These are phyloP conservation scores for Termitomyces eurrhizus DNA, from an alignment of 768 basidiomycete species.

Conservation along the genomic window DNA sequence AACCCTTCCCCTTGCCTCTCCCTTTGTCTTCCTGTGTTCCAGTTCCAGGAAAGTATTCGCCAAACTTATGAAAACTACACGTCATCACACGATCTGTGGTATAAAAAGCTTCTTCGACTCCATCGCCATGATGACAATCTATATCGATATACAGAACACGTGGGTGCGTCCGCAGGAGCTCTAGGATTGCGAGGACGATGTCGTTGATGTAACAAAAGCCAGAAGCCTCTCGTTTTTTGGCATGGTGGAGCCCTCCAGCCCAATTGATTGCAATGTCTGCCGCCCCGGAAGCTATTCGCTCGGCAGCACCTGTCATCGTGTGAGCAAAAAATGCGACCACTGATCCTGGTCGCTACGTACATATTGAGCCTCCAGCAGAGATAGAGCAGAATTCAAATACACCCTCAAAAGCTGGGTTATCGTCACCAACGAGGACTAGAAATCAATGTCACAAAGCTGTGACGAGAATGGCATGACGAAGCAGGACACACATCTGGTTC, in stretches of 20 bases:
- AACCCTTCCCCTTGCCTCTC: constrained; percentile 78
- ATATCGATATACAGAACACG: constrained; percentile 97
- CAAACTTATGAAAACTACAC: constrained; percentile 95
- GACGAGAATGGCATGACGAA: not conserved
- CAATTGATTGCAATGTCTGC: constrained; percentile 96
- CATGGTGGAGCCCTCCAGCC: constrained; percentile 98
- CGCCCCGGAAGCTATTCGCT: constrained; percentile 72
- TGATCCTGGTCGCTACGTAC: constrained; percentile 37
- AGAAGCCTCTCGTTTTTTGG: constrained; percentile 97
- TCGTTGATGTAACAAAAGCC: constrained; percentile 99
- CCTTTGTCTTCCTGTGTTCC: constrained; percentile 84
- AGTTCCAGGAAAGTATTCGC: constrained; percentile 91
- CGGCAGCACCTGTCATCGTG: constrained; percentile 64
- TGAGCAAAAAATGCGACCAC: not conserved
- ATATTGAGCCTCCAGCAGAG: constrained; percentile 92
- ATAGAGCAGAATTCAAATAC: constrained; percentile 97
- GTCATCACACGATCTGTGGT: constrained; percentile 98
- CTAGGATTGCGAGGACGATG: constrained; percentile 92
- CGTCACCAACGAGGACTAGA: constrained; percentile 73
- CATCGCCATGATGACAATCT: constrained; percentile 98
- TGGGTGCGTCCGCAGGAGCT: constrained; percentile 79
- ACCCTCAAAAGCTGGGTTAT: constrained; percentile 96
- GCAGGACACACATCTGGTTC: constrained; percentile 69
- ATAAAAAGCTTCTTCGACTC: constrained; percentile 98
- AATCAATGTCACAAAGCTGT: not conserved